Conservation (phyloP, 805 yeast species). For the Cyberlindnera samutprakarnensis region DNA sequence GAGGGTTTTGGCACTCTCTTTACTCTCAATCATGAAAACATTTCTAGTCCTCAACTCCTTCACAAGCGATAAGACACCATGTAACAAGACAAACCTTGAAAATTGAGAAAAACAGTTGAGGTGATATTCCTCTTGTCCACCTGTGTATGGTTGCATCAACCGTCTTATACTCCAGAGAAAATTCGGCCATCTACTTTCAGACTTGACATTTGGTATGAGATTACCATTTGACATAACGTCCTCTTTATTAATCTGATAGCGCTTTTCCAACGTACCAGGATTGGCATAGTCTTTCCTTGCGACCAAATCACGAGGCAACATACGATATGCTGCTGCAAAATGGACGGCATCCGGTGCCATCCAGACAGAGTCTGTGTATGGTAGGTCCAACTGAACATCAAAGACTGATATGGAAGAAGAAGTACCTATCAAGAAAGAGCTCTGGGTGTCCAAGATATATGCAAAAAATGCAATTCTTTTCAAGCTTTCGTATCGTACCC, state of each 20-base stretch:
- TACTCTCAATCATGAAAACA: conserved; percentile 20
- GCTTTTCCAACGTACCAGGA: conserved; percentile 1
- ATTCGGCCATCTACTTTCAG: conserved; percentile 29
- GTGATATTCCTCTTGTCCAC: conserved; percentile 25
- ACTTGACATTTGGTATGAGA: conserved; percentile 21
- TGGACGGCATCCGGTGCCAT: conserved; percentile 20
- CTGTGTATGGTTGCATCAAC: conserved; percentile 25
- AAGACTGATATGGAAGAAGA: conserved; percentile 31
- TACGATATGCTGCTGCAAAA: conserved; percentile 21
- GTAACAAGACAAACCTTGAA: conserved; percentile 27
- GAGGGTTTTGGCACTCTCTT: conserved; percentile 9
- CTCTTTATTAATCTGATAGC: conserved; percentile 9
- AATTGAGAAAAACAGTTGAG: conserved; percentile 29
- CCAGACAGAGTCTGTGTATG: conserved; percentile 40
- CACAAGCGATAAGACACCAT: conserved; percentile 25
- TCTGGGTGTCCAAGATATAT: conserved; percentile 35
- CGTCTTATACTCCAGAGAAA: conserved; percentile 27
- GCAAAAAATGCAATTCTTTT: conserved; percentile 36
- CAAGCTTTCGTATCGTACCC: conserved; percentile 38
- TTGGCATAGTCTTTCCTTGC: conserved; percentile 1
- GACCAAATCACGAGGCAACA: conserved; percentile 22
- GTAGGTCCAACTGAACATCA: conserved; percentile 37
- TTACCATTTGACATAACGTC: conserved; percentile 12
- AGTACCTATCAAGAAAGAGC: conserved; percentile 27
- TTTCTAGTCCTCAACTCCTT: conserved; percentile 21